phyloP scores from a whole-genome alignment of 345 rosid genomes.

The Sisymbrium altissimum region DNA sequence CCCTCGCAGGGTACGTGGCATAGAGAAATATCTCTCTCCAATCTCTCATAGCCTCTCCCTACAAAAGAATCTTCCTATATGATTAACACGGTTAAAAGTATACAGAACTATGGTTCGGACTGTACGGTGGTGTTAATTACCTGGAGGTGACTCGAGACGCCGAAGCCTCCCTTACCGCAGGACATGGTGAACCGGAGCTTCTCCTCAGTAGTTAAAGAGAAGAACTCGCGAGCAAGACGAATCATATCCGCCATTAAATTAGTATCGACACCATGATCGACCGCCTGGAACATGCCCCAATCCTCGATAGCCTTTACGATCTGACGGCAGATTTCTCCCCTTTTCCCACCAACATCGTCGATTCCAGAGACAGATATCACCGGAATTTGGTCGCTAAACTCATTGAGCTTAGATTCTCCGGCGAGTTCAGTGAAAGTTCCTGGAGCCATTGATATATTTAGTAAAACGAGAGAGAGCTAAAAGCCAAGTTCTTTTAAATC shows the following conservation, averaged over 20 bases:
- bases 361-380: constrained; percentile 75
- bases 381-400: constrained; percentile 70
- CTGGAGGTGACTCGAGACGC: constrained; percentile 93
- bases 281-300: constrained; percentile 90
- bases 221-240: constrained; percentile 64
- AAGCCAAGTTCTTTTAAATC: too few species aligned
- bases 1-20: constrained; percentile 65
- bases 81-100: neutral
- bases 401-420: constrained; percentile 24
- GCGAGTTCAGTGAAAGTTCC: neutral
- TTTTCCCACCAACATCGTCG: constrained; percentile 47
- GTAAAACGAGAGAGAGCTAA: neutral
- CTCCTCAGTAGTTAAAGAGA: constrained; percentile 68
- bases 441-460: neutral
- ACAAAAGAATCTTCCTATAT: neutral
- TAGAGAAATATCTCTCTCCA: constrained; percentile 93
- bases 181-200: constrained; percentile 87
- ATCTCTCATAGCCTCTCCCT: constrained; percentile 90
- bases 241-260: constrained; percentile 59
- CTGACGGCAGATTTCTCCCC: constrained; percentile 57
- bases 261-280: constrained; percentile 75
- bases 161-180: constrained; percentile 92
- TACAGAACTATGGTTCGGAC: neutral
- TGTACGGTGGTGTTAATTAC: constrained; percentile 31
- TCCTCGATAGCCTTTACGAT: constrained; percentile 90